Evolutionary conservation across 208 protist genomes (phyloP).

Genomic region (Trichomonas tenax): DNA sequence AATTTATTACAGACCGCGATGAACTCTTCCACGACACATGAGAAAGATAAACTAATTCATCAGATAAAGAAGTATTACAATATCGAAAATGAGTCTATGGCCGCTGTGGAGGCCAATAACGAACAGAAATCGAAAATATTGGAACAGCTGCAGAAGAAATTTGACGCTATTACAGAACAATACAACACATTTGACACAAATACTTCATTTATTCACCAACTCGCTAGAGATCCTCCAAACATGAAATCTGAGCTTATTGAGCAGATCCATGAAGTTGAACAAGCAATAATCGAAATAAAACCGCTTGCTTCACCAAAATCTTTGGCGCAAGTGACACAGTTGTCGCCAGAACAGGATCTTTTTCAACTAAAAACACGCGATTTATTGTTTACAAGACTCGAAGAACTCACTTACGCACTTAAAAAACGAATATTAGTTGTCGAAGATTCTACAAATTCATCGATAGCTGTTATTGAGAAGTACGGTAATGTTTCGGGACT

Average conservation of each 20-base stretch:
- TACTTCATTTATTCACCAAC: not conserved
- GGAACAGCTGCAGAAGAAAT: not conserved
- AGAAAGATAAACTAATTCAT: slow-evolving; percentile 1
- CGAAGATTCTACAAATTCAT: not conserved
- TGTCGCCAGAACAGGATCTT: not conserved
- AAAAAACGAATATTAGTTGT: not conserved
- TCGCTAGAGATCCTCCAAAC: not conserved
- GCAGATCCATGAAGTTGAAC: not conserved
- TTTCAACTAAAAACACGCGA: not conserved
- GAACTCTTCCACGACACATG: not conserved
- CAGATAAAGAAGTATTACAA: not conserved
- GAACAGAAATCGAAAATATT: not conserved
- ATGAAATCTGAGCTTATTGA: not conserved
- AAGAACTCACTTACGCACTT: not conserved
- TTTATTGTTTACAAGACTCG: not conserved
- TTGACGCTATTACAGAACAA: too few relatives aligned
- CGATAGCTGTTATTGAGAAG: not conserved
- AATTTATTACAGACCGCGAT: not conserved
- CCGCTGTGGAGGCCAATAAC: not conserved
- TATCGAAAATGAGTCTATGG: not conserved
- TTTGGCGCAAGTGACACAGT: not conserved
- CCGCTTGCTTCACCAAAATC: not conserved
- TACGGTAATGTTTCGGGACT: not conserved
- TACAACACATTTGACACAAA: not conserved
- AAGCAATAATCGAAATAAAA: not conserved